phyloP scores from a whole-genome alignment of 1,284 basidiomycete genomes.

The Abortiporus biennis region DNA sequence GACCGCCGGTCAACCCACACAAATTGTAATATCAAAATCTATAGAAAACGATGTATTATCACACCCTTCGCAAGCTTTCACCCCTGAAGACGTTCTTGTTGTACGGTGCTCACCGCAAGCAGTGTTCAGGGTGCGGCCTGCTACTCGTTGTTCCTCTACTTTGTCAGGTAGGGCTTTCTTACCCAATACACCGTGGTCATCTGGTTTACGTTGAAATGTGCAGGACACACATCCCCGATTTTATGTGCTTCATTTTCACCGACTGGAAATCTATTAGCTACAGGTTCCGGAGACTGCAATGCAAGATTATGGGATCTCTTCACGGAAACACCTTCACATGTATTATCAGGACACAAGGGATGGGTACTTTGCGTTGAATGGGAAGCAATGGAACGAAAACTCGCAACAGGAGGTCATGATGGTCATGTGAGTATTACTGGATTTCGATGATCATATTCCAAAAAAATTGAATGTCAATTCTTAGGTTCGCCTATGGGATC shows the following conservation, averaged over 20 bases:
- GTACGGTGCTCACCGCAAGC: constrained; percentile 92
- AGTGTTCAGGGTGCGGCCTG: constrained; percentile 91
- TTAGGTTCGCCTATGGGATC: constrained; percentile 86
- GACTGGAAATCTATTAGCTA: constrained; percentile 86
- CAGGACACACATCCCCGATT: constrained; percentile 90
- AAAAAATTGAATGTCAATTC: constrained; percentile 1
- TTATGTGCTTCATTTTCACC: constrained; percentile 95
- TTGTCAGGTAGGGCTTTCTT: constrained; percentile 64
- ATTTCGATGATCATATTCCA: neutral
- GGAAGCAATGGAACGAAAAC: constrained; percentile 86
- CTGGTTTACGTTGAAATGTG: neutral
- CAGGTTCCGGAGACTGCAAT: constrained; percentile 93
- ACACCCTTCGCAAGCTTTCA: constrained; percentile 67
- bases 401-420: constrained; percentile 91
- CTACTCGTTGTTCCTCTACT: constrained; percentile 90
- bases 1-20: constrained; percentile 57
- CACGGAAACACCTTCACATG: constrained; percentile 89
- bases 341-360: constrained; percentile 83
- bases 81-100: constrained; percentile 82
- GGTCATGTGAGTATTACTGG: constrained; percentile 57
- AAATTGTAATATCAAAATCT: constrained; percentile 75
- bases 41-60: constrained; percentile 75
- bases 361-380: constrained; percentile 98
- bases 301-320: constrained; percentile 93
- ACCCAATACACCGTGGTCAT: constrained; percentile 15